Conservation (phyloP, 345 rosid genomes). For the Syzygium aqueum region DNA sequence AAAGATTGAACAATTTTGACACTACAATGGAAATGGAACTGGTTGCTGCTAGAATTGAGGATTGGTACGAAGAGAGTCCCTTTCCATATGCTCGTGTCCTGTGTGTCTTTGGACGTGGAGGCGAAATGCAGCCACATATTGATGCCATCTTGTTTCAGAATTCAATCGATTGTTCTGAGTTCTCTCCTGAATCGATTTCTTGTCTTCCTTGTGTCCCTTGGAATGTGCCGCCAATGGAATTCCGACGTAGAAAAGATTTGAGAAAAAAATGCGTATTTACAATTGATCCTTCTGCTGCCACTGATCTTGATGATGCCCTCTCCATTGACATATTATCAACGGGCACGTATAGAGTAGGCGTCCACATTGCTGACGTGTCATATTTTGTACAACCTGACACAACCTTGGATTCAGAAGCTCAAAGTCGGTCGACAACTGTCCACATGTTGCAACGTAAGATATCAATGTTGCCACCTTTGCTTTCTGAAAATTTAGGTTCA, state of each 20-base stretch:
- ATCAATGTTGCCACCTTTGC: conserved; percentile 72
- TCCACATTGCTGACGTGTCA: conserved; percentile 86
- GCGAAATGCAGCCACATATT: conserved; percentile 57
- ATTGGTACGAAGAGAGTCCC: conserved; percentile 61
- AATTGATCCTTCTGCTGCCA: conserved; percentile 65
- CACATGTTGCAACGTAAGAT: conserved; percentile 55
- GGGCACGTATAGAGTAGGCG: conserved; percentile 67
- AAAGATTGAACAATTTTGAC: conserved; percentile 59
- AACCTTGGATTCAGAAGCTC: conserved; percentile 69
- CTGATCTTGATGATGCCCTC: conserved; percentile 90
- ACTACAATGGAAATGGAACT: conserved; percentile 56
- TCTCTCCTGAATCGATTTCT: conserved; percentile 43
- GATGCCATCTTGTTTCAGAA: conserved; percentile 67
- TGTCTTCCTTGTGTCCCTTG: conserved; percentile 67
- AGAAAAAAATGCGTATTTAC: conserved; percentile 70
- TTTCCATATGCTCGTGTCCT: conserved; percentile 47
- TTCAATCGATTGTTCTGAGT: conserved; percentile 48
- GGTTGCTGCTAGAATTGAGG: conserved; percentile 57
- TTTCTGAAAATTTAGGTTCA: conserved; percentile 67
- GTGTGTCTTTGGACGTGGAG: conserved; percentile 58
- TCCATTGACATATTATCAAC: conserved; percentile 55
- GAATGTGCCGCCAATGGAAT: conserved; percentile 64
- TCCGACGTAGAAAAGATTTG: conserved; percentile 49
- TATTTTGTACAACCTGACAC: conserved; percentile 81
- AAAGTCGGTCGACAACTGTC: conserved; percentile 68